Percentiles rank a stretch among this genome's conserved stretches.
phyloP scores from a whole-genome alignment of 1,139 yeast genomes.

The Candida tropicalis region DNA sequence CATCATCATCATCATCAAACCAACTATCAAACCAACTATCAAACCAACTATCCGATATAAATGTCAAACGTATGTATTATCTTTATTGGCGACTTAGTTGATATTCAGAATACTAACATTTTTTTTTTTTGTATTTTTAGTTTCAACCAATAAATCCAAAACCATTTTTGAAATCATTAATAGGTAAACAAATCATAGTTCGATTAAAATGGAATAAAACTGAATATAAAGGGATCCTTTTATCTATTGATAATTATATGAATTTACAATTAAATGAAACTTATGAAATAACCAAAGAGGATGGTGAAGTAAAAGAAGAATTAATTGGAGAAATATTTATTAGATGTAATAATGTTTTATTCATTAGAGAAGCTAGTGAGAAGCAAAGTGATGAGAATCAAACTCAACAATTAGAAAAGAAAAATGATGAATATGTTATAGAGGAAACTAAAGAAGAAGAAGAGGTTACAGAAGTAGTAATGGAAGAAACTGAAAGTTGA shows the following conservation, averaged over 20 bases:
- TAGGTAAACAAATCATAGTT: conserved; percentile 74
- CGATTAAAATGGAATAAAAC: conserved; percentile 90
- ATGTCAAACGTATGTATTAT: conserved; percentile 14
- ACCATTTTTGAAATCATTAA: conserved; percentile 79
- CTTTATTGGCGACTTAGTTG: too few species aligned
- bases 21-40: neutral
- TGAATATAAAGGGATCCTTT: conserved; percentile 82
- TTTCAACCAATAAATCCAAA: conserved; percentile 86
- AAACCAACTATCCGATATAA: neutral
- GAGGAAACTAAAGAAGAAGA: conserved; percentile 1
- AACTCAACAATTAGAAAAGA: conserved; percentile 5
- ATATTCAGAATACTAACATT: too few species aligned
- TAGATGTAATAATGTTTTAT: conserved; percentile 78
- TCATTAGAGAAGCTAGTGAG: conserved; percentile 50
- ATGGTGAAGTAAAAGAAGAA: conserved; percentile 47
- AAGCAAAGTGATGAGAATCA: neutral
- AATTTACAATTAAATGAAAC: conserved; percentile 78
- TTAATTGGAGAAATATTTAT: conserved; percentile 80
- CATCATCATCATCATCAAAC: neutral
- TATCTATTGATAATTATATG: conserved; percentile 91
- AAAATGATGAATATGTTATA: conserved; percentile 4
- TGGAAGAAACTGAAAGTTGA: conserved; percentile 4
- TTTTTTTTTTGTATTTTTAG: too few species aligned
- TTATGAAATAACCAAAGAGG: conserved; percentile 55
- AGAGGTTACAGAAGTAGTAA: conserved; percentile 5